Base-by-base conservation (phyloP, 768 basidiomycete genomes). In the Leucocoprinus leucothites region DNA sequence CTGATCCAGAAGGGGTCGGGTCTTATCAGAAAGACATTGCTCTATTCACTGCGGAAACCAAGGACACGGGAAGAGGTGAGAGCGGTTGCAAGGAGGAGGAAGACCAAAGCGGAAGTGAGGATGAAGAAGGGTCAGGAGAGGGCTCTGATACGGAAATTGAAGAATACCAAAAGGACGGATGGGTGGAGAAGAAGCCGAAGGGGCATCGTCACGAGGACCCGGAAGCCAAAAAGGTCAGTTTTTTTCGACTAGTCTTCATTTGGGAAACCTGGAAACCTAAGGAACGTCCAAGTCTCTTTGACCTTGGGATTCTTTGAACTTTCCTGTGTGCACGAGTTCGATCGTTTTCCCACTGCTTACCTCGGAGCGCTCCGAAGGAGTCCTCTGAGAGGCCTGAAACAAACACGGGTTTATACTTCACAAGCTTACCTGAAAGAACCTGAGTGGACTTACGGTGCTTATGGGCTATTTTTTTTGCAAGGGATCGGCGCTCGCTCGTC, bases 171-270 rank as follows among this genome's bases (percentile, higher is more conserved):
- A 72, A 68, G 34, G 75, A 74, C 24, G 67, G 58, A 9, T 77
- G 76, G 50, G 61, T 72, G 31, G 85, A 87, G 59, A 82, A 79
- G 53, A 79, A 68, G 57, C 87, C 88, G 25, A 76, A 90, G 60
- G 95, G 97, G 1, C 95, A 97, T 72, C 82, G 91, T 58, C 87
- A 95, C 62, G 96, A 98, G 74, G 94, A 97, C 65, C 84, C 84
- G 56, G 91, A 94, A 22, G 85, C 79, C 0, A 98, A 96, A 73
- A 96, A 91, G 85, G 94, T 89, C 56, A 45, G 70, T 63, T 56
- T 50, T 57, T 58, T 50, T 57, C 57, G 36, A 28, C 48, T 28
- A 24, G 24, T 48, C 46, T 36, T 58, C 31, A 31, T 5, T 31
- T 31, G 31, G 31, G 11, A 31, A 11, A 21, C 22, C 31, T 18